Percentiles rank a stretch among this genome's conserved stretches.
phyloP scores from a whole-genome alignment of 768 basidiomycete genomes.

The Termitomyces sp. region DNA sequence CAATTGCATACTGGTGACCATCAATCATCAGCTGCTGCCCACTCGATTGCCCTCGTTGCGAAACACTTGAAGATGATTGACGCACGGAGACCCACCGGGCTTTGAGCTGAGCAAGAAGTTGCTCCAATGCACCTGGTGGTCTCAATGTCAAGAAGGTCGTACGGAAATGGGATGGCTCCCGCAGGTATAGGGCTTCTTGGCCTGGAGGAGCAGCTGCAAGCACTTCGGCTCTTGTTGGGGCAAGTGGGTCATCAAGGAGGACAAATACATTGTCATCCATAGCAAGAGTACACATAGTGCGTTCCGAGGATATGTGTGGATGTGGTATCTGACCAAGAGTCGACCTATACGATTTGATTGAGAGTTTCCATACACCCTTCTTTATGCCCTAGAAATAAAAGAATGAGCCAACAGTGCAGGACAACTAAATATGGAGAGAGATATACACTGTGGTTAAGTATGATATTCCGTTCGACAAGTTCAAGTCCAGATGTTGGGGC shows the following conservation, averaged over 20 bases:
- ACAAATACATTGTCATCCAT: slow-evolving; percentile 83
- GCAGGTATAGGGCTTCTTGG: slow-evolving; percentile 35
- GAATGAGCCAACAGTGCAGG: background rate
- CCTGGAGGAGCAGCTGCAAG: slow-evolving; percentile 37
- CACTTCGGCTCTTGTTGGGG: slow-evolving; percentile 63
- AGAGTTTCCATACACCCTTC: slow-evolving; percentile 64
- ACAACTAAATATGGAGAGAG: background rate
- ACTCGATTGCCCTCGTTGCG: slow-evolving; percentile 40
- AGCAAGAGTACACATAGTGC: slow-evolving; percentile 70
- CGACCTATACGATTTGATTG: slow-evolving; percentile 70
- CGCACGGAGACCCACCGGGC: slow-evolving; percentile 73
- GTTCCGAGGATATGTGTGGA: slow-evolving; percentile 47
- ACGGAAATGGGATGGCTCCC: slow-evolving; percentile 61
- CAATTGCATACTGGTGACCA: slow-evolving; percentile 69
- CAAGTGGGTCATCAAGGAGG: slow-evolving; percentile 68
- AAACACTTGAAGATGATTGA: slow-evolving; percentile 32
- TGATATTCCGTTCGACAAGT: slow-evolving; percentile 63
- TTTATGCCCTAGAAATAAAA: slow-evolving; percentile 42
- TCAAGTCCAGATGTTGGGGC: slow-evolving; percentile 70
- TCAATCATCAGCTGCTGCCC: slow-evolving; percentile 71
- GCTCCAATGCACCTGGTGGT: slow-evolving; percentile 72
- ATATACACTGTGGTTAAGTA: slow-evolving; percentile 61
- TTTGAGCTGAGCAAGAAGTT: slow-evolving; percentile 65
- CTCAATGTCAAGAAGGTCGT: slow-evolving; percentile 72
- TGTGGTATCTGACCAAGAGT: slow-evolving; percentile 55